Evolutionary conservation across 2,329 filamentous ascomycete genomes (phyloP).

Genomic region (Amesomyces nigricolor): DNA sequence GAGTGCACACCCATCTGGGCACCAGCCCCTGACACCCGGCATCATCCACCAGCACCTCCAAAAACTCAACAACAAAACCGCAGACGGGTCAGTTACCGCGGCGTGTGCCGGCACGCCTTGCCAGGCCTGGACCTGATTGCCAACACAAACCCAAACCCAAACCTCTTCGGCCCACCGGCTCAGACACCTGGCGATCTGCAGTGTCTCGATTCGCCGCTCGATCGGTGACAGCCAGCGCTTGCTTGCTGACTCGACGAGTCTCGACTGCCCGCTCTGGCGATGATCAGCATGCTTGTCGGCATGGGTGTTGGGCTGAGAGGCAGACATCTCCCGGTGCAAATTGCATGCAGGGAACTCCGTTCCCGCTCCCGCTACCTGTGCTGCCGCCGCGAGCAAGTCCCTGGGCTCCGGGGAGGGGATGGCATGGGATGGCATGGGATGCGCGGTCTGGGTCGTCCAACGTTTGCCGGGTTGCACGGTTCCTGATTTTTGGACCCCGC

Average conservation of each 20-base stretch:
- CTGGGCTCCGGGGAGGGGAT: too few relatives aligned
- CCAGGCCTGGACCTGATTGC: background rate
- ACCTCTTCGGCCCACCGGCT: background rate
- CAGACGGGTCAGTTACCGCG: background rate
- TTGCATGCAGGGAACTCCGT: slow-evolving; percentile 9
- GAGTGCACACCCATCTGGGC: background rate
- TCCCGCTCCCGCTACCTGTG: background rate
- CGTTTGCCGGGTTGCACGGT: slow-evolving; percentile 13
- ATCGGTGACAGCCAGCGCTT: background rate
- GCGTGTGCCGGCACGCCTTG: background rate
- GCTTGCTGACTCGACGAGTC: background rate
- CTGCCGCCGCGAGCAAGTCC: background rate
- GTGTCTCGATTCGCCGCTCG: slow-evolving; percentile 4
- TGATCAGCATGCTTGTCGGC: slow-evolving; percentile 13
- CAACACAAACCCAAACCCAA: too few relatives aligned
- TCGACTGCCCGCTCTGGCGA: slow-evolving; percentile 4
- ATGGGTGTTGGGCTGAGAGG: background rate
- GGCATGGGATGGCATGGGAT: background rate
- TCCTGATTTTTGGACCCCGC: slow-evolving; percentile 9
- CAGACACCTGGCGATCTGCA: background rate
- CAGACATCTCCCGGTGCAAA: slow-evolving; percentile 5
- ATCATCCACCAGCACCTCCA: too few relatives aligned
- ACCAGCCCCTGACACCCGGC: too few relatives aligned
- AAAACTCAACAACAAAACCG: too few relatives aligned
- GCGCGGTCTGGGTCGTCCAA: background rate